Evolutionary conservation across 805 yeast genomes (phyloP).

Genomic region (Cyberlindnera suaveolens): DNA sequence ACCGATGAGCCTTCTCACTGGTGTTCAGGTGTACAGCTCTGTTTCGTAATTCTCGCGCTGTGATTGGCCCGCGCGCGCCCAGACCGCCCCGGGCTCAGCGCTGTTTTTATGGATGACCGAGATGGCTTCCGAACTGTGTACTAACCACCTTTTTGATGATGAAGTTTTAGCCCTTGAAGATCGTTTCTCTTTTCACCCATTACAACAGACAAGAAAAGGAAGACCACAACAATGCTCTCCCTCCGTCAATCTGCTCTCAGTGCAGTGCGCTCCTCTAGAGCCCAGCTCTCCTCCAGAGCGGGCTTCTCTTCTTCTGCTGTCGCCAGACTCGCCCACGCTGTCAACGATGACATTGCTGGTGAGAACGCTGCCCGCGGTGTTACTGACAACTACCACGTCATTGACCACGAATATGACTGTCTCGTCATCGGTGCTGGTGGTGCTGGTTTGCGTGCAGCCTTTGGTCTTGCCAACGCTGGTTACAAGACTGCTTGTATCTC

Average conservation of each 20-base stretch:
- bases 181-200: not conserved
- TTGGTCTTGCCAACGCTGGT: conserved; percentile 95
- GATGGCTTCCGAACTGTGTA: conserved; percentile 12
- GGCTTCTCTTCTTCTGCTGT: conserved; percentile 20
- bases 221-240: conserved; percentile 18
- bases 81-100: conserved; percentile 1
- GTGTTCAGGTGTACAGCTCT: conserved; percentile 3
- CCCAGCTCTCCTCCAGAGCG: conserved; percentile 1
- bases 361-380: conserved; percentile 48
- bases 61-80: conserved; percentile 11
- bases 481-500: conserved; percentile 96
- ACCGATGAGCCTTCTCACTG: no score
- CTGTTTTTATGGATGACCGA: conserved; percentile 8
- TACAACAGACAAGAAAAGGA: not conserved
- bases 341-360: conserved; percentile 38
- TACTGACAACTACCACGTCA: conserved; percentile 75
- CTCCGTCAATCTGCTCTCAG: conserved; percentile 19
- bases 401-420: conserved; percentile 98
- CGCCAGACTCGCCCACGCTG: conserved; percentile 23
- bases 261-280: conserved; percentile 8
- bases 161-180: not conserved
- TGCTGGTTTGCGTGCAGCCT: conserved; percentile 98
- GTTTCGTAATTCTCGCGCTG: conserved; percentile 15
- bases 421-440: conserved; percentile 99
- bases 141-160: not conserved